Conservation (phyloP, 2,329 filamentous ascomycete genomes). For the Orbilia javanica region DNA sequence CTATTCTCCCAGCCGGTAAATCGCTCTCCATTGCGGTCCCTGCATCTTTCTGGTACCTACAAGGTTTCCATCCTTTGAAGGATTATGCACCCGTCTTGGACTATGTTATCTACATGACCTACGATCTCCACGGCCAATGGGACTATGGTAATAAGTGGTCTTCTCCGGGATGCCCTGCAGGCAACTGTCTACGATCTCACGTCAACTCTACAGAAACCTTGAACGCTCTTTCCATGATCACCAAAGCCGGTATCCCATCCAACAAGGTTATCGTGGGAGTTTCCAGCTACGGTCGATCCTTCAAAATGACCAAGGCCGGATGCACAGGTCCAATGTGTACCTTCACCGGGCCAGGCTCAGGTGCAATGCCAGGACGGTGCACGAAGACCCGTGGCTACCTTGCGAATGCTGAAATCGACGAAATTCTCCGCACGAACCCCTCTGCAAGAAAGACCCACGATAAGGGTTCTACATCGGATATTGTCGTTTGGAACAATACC, state of each 20-base stretch:
- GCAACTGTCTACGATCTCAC: slow-evolving; percentile 58
- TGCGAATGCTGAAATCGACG: slow-evolving; percentile 63
- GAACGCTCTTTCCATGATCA: slow-evolving; percentile 58
- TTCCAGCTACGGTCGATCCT: slow-evolving; percentile 63
- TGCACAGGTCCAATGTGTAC: slow-evolving; percentile 62
- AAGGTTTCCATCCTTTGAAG: slow-evolving; percentile 63
- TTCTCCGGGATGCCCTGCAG: slow-evolving; percentile 17
- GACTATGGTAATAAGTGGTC: slow-evolving; percentile 41
- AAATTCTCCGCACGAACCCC: slow-evolving; percentile 57
- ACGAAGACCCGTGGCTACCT: slow-evolving; percentile 64
- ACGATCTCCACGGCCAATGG: slow-evolving; percentile 36
- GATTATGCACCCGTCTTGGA: slow-evolving; percentile 63
- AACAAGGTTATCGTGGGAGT: slow-evolving; percentile 64
- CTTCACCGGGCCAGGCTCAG: slow-evolving; percentile 61
- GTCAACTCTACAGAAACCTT: slow-evolving; percentile 61
- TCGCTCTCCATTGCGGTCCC: slow-evolving; percentile 65
- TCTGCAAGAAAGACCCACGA: slow-evolving; percentile 50
- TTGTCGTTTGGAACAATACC: slow-evolving; percentile 59
- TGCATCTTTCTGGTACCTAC: slow-evolving; percentile 66
- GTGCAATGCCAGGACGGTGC: slow-evolving; percentile 62
- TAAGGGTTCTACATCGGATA: slow-evolving; percentile 57
- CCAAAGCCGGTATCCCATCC: slow-evolving; percentile 60
- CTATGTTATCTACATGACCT: slow-evolving; percentile 63
- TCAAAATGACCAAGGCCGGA: slow-evolving; percentile 63
- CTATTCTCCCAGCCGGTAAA: slow-evolving; percentile 59